Evolutionary conservation across 495 filamentous ascomycete genomes (phyloP).

Genomic region (Penicillium simplicissimum): DNA sequence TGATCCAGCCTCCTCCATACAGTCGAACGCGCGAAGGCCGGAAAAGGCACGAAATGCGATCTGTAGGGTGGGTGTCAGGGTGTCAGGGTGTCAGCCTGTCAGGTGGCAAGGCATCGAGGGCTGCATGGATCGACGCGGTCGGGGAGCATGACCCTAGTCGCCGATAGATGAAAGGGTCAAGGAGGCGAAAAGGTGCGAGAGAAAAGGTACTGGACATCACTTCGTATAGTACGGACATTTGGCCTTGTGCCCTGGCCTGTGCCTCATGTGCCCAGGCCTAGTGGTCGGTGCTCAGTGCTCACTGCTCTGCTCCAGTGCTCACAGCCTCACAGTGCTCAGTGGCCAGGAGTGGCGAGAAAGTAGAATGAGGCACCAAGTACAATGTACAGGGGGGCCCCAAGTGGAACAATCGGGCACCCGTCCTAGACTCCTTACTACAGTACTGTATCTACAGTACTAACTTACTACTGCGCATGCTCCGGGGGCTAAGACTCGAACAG

Average conservation of each 20-base stretch:
- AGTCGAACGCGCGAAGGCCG: constrained; percentile 6
- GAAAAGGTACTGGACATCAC: constrained; percentile 9
- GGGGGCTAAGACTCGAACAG: constrained; percentile 16
- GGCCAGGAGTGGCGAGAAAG: constrained; percentile 5
- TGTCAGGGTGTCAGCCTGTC: not conserved
- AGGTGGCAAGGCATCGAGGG: constrained; percentile 26
- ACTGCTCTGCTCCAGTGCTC: not conserved
- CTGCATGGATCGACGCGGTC: constrained; percentile 30
- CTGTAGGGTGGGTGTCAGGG: constrained; percentile 1
- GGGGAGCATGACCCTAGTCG: constrained; percentile 19
- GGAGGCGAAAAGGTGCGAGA: not conserved
- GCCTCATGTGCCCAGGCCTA: not conserved
- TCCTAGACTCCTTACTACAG: constrained; percentile 4
- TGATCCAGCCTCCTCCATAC: not conserved
- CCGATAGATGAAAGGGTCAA: constrained; percentile 14
- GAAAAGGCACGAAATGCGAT: constrained; percentile 8
- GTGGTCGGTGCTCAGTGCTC: not conserved
- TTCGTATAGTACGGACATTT: constrained; percentile 13
- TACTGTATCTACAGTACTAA: no score
- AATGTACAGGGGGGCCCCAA: constrained; percentile 8
- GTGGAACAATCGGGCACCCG: constrained; percentile 19
- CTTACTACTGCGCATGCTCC: constrained; percentile 22
- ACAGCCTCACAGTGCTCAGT: not conserved
- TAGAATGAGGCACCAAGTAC: constrained; percentile 21
- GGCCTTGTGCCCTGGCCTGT: no score